Evolutionary conservation across 106 monocot species (phyloP).

Genomic region (Platanthera zijinensis): DNA sequence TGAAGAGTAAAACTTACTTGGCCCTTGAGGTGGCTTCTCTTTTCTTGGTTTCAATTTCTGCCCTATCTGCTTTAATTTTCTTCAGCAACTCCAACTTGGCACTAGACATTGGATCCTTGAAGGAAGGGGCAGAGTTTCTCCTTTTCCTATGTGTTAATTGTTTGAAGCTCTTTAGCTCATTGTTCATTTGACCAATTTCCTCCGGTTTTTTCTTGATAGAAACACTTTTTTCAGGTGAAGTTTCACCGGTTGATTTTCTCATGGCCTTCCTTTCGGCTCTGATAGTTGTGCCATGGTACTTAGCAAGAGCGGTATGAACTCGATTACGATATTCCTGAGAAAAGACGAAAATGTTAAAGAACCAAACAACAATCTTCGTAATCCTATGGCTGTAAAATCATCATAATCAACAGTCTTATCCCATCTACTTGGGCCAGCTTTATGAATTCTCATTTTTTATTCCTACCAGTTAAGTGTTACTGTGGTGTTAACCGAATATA

Average conservation of each 20-base stretch:
- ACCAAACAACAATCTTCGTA: background rate
- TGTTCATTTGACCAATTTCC: constrained; percentile 3
- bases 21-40: constrained; percentile 72
- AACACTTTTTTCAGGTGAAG: constrained; percentile 15
- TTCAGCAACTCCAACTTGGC: constrained; percentile 93
- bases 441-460: too few species aligned
- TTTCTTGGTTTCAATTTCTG: constrained; percentile 53
- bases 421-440: too few species aligned
- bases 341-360: background rate
- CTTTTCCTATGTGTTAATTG: constrained; percentile 27
- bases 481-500: too few species aligned
- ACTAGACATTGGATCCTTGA: constrained; percentile 77
- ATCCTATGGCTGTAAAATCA: background rate
- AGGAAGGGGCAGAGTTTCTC: constrained; percentile 37
- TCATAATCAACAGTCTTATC: too few species aligned
- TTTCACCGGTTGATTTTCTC: constrained; percentile 25
- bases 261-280: constrained; percentile 50
- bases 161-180: constrained; percentile 32
- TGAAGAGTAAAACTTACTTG: constrained; percentile 34
- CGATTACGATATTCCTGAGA: constrained; percentile 73
- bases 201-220: constrained; percentile 18
- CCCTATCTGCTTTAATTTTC: constrained; percentile 66
- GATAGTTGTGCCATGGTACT: constrained; percentile 57
- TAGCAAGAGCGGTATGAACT: constrained; percentile 57
- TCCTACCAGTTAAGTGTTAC: too few species aligned